Conservation (phyloP, 345 rosid genomes). For the Populus tremula region DNA sequence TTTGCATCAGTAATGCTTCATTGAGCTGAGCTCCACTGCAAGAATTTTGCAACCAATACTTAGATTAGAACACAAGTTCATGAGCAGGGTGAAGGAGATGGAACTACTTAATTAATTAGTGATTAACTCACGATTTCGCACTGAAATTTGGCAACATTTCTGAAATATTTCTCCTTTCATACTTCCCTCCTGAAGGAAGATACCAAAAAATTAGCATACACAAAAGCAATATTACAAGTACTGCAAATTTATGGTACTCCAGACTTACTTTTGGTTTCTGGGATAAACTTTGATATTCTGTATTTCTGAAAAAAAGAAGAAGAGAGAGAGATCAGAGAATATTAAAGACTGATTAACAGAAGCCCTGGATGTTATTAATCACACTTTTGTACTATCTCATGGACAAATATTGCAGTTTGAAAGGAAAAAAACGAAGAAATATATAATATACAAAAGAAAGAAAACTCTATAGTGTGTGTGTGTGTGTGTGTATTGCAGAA, state of each 20-base stretch:
- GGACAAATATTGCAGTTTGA: background rate
- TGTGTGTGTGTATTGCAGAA: background rate
- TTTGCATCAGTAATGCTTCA: conserved; percentile 50
- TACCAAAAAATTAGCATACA: background rate
- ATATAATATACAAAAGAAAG: background rate
- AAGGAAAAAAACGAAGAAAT: background rate
- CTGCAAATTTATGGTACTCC: background rate
- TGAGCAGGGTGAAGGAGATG: background rate
- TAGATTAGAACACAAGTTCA: background rate
- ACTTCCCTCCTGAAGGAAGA: conserved; percentile 41
- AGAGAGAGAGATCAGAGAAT: background rate
- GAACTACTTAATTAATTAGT: background rate
- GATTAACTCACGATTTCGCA: conserved; percentile 38
- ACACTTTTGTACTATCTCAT: background rate
- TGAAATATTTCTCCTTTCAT: conserved; percentile 47
- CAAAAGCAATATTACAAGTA: background rate
- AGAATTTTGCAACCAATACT: background rate
- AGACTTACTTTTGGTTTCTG: conserved; percentile 48
- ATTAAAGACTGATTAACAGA: background rate
- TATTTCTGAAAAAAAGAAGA: conserved; percentile 44
- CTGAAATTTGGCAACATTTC: conserved; percentile 60
- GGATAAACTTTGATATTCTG: conserved; percentile 55
- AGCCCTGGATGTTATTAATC: background rate
- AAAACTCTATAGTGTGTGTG: too few relatives aligned
- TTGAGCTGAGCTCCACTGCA: conserved; percentile 53